Evolutionary conservation across 2,329 filamentous ascomycete genomes (phyloP).

Genomic region (Pestalotiopsis sp.): DNA sequence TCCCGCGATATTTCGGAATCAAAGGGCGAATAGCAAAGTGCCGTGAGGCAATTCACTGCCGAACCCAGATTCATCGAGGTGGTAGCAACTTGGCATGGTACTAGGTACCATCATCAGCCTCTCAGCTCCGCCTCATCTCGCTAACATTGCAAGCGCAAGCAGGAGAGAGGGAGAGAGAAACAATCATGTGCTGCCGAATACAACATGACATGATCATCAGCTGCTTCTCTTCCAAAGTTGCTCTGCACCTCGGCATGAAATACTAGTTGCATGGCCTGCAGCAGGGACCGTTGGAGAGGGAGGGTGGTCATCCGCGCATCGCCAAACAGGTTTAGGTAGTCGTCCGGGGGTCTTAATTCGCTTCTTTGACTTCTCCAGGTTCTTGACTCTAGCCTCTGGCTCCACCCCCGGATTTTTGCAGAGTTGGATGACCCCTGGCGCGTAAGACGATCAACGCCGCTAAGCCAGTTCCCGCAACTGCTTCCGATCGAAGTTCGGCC

Average conservation of each 20-base stretch:
- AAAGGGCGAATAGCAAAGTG: not conserved
- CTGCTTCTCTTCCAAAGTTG: not conserved
- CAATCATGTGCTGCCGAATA: slow-evolving; percentile 2
- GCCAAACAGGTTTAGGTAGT: not conserved
- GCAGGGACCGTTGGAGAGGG: not conserved
- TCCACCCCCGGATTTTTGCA: slow-evolving; percentile 1
- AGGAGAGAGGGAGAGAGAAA: not conserved
- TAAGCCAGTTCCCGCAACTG: not conserved
- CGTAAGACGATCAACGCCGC: not conserved
- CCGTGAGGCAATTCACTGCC: not conserved
- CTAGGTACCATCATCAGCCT: not conserved
- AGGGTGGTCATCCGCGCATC: not conserved
- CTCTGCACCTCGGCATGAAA: slow-evolving; percentile 3
- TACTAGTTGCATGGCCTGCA: not conserved
- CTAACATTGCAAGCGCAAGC: no score
- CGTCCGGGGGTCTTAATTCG: not conserved
- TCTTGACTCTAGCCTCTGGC: not conserved
- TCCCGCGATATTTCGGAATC: not conserved
- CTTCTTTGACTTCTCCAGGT: not conserved
- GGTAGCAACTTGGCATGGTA: not conserved
- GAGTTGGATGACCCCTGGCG: not conserved
- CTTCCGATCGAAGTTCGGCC: not conserved
- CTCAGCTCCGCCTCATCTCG: slow-evolving; percentile 4
- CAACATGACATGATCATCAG: slow-evolving; percentile 3
- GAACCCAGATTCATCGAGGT: not conserved